phyloP scores from a whole-genome alignment of 176 grass and related monocot genomes.

The Musa acuminata region DNA sequence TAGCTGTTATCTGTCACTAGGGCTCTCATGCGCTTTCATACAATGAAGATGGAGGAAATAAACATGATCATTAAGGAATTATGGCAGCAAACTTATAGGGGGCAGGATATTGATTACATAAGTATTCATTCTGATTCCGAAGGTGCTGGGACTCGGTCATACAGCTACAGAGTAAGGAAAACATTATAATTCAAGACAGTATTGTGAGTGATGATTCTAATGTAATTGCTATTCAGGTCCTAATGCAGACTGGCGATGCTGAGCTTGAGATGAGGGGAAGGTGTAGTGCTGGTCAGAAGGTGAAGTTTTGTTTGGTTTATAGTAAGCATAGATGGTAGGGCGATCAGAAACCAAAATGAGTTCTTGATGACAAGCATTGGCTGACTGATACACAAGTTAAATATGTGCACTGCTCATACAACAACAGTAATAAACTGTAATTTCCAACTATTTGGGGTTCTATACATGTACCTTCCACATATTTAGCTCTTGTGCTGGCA shows the following conservation, averaged over 20 bases:
- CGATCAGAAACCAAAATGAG: too few species aligned
- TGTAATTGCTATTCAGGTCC: conserved; percentile 40
- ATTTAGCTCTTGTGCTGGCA: too few species aligned
- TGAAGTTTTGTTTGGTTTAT: conserved; percentile 21
- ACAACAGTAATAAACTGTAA: too few species aligned
- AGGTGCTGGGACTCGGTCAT: conserved; percentile 81
- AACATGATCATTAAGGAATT: conserved; percentile 99
- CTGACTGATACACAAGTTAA: too few species aligned
- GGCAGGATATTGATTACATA: conserved; percentile 94
- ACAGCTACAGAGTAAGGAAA: conserved; percentile 83
- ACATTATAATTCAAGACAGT: neutral
- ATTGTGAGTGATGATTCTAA: neutral
- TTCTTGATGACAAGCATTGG: too few species aligned
- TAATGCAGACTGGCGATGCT: conserved; percentile 94
- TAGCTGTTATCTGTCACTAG: conserved; percentile 15
- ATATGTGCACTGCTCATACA: too few species aligned
- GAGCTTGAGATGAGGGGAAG: conserved; percentile 96
- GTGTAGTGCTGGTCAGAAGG: conserved; percentile 99
- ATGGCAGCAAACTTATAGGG: conserved; percentile 97
- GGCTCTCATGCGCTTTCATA: conserved; percentile 90
- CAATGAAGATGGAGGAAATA: conserved; percentile 99
- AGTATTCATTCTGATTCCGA: conserved; percentile 92
- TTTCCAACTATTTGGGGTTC: too few species aligned
- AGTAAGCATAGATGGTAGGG: too few species aligned
- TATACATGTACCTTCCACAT: too few species aligned